Percentiles rank a stretch among this genome's conserved stretches.
Evolutionary conservation across 2,329 filamentous ascomycete genomes (phyloP).

Genomic region (Fusarium hainanense): DNA sequence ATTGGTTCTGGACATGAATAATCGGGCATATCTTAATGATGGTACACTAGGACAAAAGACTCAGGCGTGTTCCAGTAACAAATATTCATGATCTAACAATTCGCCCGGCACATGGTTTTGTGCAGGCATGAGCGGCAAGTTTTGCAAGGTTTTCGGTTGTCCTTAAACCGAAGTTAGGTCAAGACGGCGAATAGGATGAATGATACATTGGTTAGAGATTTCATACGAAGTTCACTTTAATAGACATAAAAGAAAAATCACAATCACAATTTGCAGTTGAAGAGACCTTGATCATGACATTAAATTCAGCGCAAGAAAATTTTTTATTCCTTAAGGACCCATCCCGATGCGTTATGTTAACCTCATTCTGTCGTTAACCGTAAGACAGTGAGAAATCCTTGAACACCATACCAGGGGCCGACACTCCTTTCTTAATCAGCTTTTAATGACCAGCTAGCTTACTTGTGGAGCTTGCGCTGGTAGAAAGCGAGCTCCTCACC

Average conservation of each 20-base stretch:
- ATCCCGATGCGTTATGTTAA: slow-evolving; percentile 53
- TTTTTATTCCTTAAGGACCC: slow-evolving; percentile 54
- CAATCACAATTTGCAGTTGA: slow-evolving; percentile 32
- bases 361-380: slow-evolving; percentile 52
- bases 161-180: not conserved
- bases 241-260: slow-evolving; percentile 18
- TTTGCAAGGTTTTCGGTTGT: slow-evolving; percentile 10
- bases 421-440: slow-evolving; percentile 38
- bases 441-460: slow-evolving; percentile 62
- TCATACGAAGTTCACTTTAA: not conserved
- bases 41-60: slow-evolving; percentile 25
- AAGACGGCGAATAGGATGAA: slow-evolving; percentile 12
- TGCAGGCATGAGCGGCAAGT: slow-evolving; percentile 19
- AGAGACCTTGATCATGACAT: slow-evolving; percentile 46
- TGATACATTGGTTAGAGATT: slow-evolving; percentile 14
- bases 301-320: slow-evolving; percentile 50
- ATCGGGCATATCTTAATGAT: slow-evolving; percentile 39
- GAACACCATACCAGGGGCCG: slow-evolving; percentile 53
- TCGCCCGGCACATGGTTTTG: slow-evolving; percentile 5
- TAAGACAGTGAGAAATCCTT: slow-evolving; percentile 53
- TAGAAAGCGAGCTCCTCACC: slow-evolving; percentile 99
- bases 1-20: slow-evolving; percentile 27
- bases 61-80: slow-evolving; percentile 27
- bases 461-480: slow-evolving; percentile 99
- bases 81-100: slow-evolving; percentile 26